Evolutionary conservation across 306 rosid species (phyloP), one percentile per base, ranked within the genome.

Genomic region (Cicer bijugum): DNA sequence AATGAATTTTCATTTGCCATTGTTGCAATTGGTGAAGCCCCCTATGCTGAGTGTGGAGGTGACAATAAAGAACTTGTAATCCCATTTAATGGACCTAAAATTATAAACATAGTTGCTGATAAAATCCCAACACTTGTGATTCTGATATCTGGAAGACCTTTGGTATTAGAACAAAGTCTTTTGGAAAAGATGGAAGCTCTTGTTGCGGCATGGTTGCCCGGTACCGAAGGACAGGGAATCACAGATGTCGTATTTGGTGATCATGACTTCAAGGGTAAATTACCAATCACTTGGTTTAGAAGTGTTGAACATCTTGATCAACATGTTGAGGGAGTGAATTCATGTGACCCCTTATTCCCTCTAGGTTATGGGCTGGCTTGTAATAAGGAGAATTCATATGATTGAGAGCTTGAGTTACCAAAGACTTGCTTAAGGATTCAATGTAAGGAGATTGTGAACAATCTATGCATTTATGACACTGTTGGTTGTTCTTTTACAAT

Each of bases 151-250:
- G 98, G 97, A 79, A 87, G 98, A 80, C 97, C 98, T 48, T 67
- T 89, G 60, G 84, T 82, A 52, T 75, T 90, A 57, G 93, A 87
- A 82, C 84, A 89, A 38, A 50, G 59, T 20, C 62, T 89, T 47
- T 81, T 90, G 56, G 90, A 80, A 68, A 92, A 87, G 67, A 75
- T 80, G 28, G 86, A 90, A 71, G 91, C 90, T 75, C 74, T 90
- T 16, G 85, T 90, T 79, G 93, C 91, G 47, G 97, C 95, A 53
- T 92, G 97, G 97, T 83, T 87, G 77, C 97, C 97, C 9, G 96
- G 97, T 70, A 87, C 85, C 37, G 97, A 90, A 86, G 97, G 87
- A 28, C 78, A 76, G 2, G 97, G 98, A 42, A 89, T 90, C 53
- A 15, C 88, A 8, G 98, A 92, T 16, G 90, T 90, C 37, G 60